A percentile compares a stretch with the other conserved stretches of the same genome.
Evolutionary conservation across 768 basidiomycete species (phyloP).

Genomic region (Neoboletus subvelutipes): DNA sequence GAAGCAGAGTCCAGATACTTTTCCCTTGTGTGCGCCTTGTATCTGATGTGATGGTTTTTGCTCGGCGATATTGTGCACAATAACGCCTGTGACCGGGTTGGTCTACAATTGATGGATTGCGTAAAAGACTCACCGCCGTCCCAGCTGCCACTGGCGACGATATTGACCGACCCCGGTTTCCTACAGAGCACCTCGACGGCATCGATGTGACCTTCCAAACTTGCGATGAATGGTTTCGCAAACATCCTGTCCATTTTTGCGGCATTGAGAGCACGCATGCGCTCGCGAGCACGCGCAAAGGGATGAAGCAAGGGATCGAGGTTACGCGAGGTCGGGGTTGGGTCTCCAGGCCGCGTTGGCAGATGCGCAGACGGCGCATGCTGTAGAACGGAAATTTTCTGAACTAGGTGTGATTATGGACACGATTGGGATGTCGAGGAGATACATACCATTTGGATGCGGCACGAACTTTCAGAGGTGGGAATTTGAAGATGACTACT

Average conservation of each 20-base stretch:
- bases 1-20: conserved; percentile 81
- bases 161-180: conserved; percentile 68
- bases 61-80: conserved; percentile 77
- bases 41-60: conserved; percentile 54
- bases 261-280: conserved; percentile 90
- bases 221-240: conserved; percentile 92
- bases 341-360: conserved; percentile 74
- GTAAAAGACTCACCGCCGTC: conserved; percentile 74
- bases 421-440: neutral
- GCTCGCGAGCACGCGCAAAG: conserved; percentile 89
- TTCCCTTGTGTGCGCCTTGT: conserved; percentile 78
- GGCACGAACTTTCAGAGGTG: conserved; percentile 7
- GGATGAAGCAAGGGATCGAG: conserved; percentile 95
- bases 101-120: neutral
- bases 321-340: conserved; percentile 87
- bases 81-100: conserved; percentile 54
- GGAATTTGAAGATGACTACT: neutral
- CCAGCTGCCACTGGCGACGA: conserved; percentile 90
- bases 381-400: conserved; percentile 89
- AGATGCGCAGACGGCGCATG: conserved; percentile 77
- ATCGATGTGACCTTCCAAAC: conserved; percentile 90
- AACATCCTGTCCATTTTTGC: conserved; percentile 97
- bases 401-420: conserved; percentile 4
- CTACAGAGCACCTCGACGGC: conserved; percentile 85
- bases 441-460: conserved; percentile 15